These are phyloP conservation scores for Hemisphaericaspora lyxosophila DNA, from an alignment of 1,139 yeast species.

Conservation along the genomic window DNA sequence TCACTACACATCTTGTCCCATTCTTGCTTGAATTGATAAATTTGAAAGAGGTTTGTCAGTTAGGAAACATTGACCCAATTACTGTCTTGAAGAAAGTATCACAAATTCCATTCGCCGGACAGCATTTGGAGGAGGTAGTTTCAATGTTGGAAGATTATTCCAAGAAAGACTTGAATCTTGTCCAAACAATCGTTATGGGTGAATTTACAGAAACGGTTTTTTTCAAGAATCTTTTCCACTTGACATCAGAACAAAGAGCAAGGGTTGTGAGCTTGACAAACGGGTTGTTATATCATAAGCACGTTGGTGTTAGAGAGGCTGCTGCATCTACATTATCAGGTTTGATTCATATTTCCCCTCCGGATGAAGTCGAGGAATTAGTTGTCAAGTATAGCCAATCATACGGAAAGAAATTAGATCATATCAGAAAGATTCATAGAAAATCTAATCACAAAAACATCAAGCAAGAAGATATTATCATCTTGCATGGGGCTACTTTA, in stretches of 20 bases:
- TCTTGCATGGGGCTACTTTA: conserved; percentile 81
- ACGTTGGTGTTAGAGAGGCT: conserved; percentile 72
- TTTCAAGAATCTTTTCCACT: conserved; percentile 64
- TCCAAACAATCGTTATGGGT: conserved; percentile 68
- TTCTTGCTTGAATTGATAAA: conserved; percentile 64
- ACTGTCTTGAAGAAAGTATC: conserved; percentile 56
- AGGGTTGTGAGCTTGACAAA: conserved; percentile 55
- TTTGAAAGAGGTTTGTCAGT: conserved; percentile 79
- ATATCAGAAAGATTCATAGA: conserved; percentile 31
- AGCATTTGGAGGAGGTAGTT: conserved; percentile 47
- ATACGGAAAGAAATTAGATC: conserved; percentile 33
- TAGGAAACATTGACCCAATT: conserved; percentile 64
- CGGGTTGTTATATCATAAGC: conserved; percentile 59
- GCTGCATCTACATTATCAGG: conserved; percentile 80
- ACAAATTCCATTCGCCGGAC: conserved; percentile 53
- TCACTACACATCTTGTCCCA: conserved; percentile 58
- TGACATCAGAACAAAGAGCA: conserved; percentile 50
- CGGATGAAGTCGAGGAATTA: conserved; percentile 46
- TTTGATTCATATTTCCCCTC: conserved; percentile 75
- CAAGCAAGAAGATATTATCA: conserved; percentile 42
- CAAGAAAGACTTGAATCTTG: conserved; percentile 51
- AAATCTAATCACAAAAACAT: conserved; percentile 30
- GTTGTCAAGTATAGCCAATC: conserved; percentile 24
- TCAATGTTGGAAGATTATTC: conserved; percentile 50
- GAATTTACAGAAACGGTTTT: conserved; percentile 74